Conservation (phyloP, 257 asterid genomes). For the Eustoma russellianum region DNA sequence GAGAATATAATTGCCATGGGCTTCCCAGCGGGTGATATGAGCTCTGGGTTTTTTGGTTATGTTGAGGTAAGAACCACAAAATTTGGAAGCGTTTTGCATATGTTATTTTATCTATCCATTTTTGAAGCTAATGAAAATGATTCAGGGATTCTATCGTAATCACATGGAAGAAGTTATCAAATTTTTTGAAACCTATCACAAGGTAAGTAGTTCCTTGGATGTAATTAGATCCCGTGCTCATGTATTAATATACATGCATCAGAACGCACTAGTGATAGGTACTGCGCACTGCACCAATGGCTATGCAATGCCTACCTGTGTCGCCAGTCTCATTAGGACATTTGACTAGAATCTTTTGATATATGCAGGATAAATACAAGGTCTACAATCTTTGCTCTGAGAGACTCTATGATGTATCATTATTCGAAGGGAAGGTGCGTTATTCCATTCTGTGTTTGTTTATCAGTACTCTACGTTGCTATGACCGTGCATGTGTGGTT, state of each 20-base stretch:
- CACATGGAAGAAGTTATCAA: conserved; percentile 99
- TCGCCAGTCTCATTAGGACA: too few species aligned
- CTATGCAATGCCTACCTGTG: too few species aligned
- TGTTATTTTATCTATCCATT: conserved; percentile 9
- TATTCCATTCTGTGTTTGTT: conserved; percentile 5
- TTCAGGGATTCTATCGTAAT: conserved; percentile 90
- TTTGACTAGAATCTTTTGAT: conserved; percentile 12
- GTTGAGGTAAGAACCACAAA: conserved; percentile 57
- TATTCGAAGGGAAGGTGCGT: conserved; percentile 93
- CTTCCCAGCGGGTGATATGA: conserved; percentile 99
- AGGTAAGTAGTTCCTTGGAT: conserved; percentile 38
- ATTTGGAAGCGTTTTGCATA: conserved; percentile 3
- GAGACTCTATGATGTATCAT: conserved; percentile 90
- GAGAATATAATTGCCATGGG: conserved; percentile 99
- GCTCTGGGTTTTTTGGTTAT: conserved; percentile 95
- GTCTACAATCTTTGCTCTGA: conserved; percentile 99
- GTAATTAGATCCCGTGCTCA: too few species aligned
- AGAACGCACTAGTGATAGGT: neutral
- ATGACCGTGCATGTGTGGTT: too few species aligned
- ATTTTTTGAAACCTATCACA: conserved; percentile 91
- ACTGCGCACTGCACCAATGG: neutral
- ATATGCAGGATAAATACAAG: conserved; percentile 85
- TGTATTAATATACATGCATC: too few species aligned
- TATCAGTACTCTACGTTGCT: neutral
- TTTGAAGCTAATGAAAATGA: conserved; percentile 19